These are phyloP conservation scores for Curvularia sp. DNA, from an alignment of 2,329 filamentous ascomycete genomes.

Conservation along the genomic window DNA sequence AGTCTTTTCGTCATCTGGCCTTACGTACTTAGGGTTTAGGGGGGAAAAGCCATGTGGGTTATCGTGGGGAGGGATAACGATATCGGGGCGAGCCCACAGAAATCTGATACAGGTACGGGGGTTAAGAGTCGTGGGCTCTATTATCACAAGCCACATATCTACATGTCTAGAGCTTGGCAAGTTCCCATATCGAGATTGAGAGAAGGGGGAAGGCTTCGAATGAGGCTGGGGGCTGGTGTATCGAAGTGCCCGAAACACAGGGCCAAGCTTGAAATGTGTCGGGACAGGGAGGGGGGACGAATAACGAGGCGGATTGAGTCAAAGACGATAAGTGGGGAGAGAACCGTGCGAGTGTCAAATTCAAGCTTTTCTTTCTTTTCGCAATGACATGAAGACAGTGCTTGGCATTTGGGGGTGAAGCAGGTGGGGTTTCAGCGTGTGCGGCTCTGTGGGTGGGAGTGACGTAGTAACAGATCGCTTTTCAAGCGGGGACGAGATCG, in stretches of 20 bases:
- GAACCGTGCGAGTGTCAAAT: neutral
- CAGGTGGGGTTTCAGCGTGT: slow-evolving; percentile 4
- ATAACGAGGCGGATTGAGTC: neutral
- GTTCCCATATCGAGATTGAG: neutral
- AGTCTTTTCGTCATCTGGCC: neutral
- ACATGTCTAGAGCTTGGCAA: neutral
- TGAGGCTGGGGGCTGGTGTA: neutral
- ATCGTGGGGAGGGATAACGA: neutral
- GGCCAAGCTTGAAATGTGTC: neutral
- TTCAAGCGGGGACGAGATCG: neutral
- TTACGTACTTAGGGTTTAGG: neutral
- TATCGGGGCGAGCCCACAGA: neutral
- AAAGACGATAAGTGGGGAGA: neutral
- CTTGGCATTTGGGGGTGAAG: slow-evolving; percentile 6
- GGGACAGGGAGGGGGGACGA: neutral
- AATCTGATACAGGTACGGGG: slow-evolving; percentile 1
- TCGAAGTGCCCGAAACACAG: neutral
- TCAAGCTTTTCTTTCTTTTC: slow-evolving; percentile 4
- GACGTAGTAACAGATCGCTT: neutral
- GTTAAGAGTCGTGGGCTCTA: no score
- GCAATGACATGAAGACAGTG: slow-evolving; percentile 2
- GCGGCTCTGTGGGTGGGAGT: neutral
- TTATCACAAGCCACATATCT: neutral
- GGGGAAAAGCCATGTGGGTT: neutral
- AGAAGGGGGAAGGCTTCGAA: neutral